These are phyloP conservation scores for Simplicillium aogashimaense DNA, from an alignment of 2,329 filamentous ascomycete genomes.

Conservation along the genomic window DNA sequence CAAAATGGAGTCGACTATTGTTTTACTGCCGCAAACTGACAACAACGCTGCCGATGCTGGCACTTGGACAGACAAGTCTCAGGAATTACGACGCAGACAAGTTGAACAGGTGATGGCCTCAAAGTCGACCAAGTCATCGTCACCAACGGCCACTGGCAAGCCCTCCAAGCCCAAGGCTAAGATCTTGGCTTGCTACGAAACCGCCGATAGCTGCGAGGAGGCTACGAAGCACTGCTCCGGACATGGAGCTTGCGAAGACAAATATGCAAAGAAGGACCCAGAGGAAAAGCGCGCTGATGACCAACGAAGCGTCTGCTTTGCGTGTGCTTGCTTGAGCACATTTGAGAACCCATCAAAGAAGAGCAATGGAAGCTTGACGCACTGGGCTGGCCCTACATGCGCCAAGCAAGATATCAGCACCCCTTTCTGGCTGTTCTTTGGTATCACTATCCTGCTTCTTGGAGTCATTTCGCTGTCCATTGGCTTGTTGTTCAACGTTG, in stretches of 20 bases:
- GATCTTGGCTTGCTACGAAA: conserved; percentile 67
- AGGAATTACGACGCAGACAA: conserved; percentile 37
- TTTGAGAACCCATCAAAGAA: conserved; percentile 43
- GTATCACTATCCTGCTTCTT: conserved; percentile 62
- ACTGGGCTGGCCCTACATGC: conserved; percentile 81
- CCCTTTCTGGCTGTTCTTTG: conserved; percentile 78
- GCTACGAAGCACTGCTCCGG: conserved; percentile 72
- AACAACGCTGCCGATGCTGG: conserved; percentile 21
- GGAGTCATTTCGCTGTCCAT: conserved; percentile 61
- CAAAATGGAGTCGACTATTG: conserved; percentile 45
- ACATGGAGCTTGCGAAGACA: conserved; percentile 67
- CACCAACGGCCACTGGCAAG: conserved; percentile 13
- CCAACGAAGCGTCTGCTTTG: conserved; percentile 51
- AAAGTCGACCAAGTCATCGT: conserved; percentile 13
- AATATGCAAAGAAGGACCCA: conserved; percentile 30
- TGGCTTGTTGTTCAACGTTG: conserved; percentile 72
- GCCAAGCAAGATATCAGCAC: conserved; percentile 86
- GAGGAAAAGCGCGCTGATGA: conserved; percentile 26
- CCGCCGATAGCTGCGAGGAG: conserved; percentile 55
- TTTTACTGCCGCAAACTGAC: conserved; percentile 42
- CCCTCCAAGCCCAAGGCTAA: conserved; percentile 26
- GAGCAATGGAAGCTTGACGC: conserved; percentile 48
- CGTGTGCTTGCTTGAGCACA: conserved; percentile 64
- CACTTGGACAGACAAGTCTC: conserved; percentile 28
- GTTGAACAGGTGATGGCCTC: conserved; percentile 35